Conservation (phyloP, 352 stramenopile genomes). For the Phytophthora litchii region DNA sequence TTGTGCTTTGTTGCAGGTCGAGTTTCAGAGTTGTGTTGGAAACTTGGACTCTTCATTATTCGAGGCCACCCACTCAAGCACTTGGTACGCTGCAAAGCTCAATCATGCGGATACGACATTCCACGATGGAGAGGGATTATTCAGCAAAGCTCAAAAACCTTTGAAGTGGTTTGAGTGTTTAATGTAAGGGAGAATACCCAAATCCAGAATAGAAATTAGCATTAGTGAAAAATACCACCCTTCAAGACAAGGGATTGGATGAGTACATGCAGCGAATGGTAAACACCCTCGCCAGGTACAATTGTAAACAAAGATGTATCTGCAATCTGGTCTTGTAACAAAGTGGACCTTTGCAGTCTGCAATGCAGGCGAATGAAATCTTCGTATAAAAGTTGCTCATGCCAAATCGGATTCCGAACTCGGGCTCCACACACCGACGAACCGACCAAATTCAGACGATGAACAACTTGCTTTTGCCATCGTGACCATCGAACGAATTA, state of each 20-base stretch:
- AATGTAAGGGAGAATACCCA: no score
- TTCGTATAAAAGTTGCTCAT: background rate
- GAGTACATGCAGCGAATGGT: no score
- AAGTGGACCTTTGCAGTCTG: no score
- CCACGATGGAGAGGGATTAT: slow-evolving; percentile 58
- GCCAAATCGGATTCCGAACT: background rate
- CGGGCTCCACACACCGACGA: no score
- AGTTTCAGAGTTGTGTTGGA: slow-evolving; percentile 63
- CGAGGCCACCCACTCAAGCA: slow-evolving; percentile 35
- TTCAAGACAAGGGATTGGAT: no score
- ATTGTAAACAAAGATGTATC: no score
- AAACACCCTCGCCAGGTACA: no score
- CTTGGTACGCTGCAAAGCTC: slow-evolving; percentile 51
- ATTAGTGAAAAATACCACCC: no score
- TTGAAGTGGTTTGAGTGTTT: slow-evolving; percentile 64
- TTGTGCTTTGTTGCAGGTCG: slow-evolving; percentile 34
- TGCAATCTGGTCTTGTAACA: no score
- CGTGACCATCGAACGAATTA: slow-evolving; percentile 10
- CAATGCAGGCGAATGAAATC: background rate
- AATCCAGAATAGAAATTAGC: no score
- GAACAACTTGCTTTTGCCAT: slow-evolving; percentile 11
- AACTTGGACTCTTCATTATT: slow-evolving; percentile 45
- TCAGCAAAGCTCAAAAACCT: slow-evolving; percentile 55
- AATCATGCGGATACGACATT: slow-evolving; percentile 71
- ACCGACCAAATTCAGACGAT: slow-evolving; percentile 1